A percentile compares a stretch with the other conserved stretches of the same genome.
These are phyloP conservation scores for Solanum bulbocastanum DNA, from an alignment of 257 asterid species.

Conservation along the genomic window DNA sequence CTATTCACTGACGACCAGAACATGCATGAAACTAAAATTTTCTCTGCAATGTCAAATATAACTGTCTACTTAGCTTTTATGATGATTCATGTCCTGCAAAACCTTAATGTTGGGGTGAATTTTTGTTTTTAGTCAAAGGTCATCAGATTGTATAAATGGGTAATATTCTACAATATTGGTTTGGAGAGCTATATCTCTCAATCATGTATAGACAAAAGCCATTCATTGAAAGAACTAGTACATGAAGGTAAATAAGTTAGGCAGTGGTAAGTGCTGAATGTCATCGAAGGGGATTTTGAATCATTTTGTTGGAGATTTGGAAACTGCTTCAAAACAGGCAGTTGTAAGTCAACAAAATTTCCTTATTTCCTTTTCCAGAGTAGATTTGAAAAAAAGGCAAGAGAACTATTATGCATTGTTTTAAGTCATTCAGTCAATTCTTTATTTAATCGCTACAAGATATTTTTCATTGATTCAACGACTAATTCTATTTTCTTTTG, in stretches of 20 bases:
- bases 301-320: neutral
- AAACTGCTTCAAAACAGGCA: neutral
- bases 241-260: neutral
- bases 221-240: neutral
- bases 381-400: neutral
- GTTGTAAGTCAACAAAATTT: neutral
- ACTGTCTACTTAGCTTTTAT: neutral
- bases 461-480: neutral
- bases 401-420: neutral
- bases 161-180: neutral
- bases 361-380: neutral
- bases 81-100: neutral
- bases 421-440: neutral
- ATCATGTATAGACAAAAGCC: neutral
- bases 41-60: neutral
- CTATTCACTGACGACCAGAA: neutral
- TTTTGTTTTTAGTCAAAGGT: neutral
- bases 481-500: slow-evolving; percentile 4
- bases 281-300: neutral
- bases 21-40: neutral
- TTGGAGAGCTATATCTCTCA: neutral
- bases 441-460: neutral
- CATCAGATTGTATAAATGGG: neutral
- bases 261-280: neutral
- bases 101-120: neutral